These are phyloP conservation scores for cucumber (Cucumis sativus) DNA, from an alignment of 306 rosid genomes.

Conservation along the genomic window DNA sequence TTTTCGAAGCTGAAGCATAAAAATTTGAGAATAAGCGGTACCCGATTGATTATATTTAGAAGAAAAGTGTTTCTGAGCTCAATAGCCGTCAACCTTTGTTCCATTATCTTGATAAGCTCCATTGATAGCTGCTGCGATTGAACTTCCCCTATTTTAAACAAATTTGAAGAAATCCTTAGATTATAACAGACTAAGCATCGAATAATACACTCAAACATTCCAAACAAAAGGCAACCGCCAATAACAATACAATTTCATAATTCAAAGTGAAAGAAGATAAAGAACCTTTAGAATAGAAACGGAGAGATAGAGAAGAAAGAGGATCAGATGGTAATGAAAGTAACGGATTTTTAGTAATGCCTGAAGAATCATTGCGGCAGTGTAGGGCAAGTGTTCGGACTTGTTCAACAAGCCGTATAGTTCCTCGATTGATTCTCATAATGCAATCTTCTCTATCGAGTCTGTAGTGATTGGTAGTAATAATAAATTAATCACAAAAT, in stretches of 20 bases:
- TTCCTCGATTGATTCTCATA: constrained; percentile 4
- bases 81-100: constrained; percentile 51
- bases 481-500: background rate
- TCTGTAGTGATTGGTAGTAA: background rate
- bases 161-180: background rate
- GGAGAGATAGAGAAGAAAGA: background rate
- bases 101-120: constrained; percentile 60
- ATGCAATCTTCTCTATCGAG: background rate
- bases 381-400: background rate
- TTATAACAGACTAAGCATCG: background rate
- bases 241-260: background rate
- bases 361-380: background rate
- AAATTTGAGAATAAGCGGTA: constrained; percentile 8
- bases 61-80: constrained; percentile 50
- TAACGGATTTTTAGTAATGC: background rate
- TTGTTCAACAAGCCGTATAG: background rate
- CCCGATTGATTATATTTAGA: constrained; percentile 46
- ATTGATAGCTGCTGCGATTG: constrained; percentile 42
- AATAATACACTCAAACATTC: background rate
- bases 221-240: background rate
- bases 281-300: constrained; percentile 36
- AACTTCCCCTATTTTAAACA: constrained; percentile 21
- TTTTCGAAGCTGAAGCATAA: background rate
- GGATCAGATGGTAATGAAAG: background rate
- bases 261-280: background rate